phyloP scores from a whole-genome alignment of 371 early-diverging fungal genomes.

The Amoeboaphelidium protococcarum region DNA sequence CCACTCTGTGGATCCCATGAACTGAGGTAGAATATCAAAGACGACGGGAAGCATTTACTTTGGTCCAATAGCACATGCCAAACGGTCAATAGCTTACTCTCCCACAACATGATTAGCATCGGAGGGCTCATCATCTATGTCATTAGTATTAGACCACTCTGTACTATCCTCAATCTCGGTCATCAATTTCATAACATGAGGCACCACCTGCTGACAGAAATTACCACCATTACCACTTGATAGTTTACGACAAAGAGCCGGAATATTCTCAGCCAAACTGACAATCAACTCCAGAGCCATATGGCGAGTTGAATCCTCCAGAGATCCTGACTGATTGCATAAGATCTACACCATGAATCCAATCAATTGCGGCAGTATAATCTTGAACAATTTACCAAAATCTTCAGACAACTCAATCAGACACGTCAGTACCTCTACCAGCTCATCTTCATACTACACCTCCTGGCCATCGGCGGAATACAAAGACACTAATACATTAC shows the following conservation, averaged over 20 bases:
- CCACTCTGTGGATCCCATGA: conserved; percentile 72
- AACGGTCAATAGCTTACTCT: conserved; percentile 79
- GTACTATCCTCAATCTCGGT: conserved; percentile 30
- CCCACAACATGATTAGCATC: conserved; percentile 63
- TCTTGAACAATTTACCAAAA: too few species aligned
- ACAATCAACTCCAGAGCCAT: conserved; percentile 67
- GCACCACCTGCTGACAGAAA: conserved; percentile 41
- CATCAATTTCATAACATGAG: conserved; percentile 73
- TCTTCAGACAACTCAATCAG: too few species aligned
- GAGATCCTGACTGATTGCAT: too few species aligned
- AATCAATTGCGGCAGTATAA: too few species aligned
- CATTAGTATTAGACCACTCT: conserved; percentile 60
- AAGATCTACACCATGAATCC: too few species aligned
- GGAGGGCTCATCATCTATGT: conserved; percentile 49
- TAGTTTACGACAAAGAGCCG: conserved; percentile 50
- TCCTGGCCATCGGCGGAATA: too few species aligned
- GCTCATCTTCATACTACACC: too few species aligned
- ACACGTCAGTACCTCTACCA: too few species aligned
- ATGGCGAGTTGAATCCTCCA: too few species aligned
- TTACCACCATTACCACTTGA: conserved; percentile 20
- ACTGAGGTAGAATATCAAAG: conserved; percentile 60
- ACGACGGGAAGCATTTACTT: conserved; percentile 58
- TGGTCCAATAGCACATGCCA: conserved; percentile 67
- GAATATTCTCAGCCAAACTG: conserved; percentile 58
- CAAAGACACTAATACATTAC: too few species aligned